Percentiles rank a stretch among this genome's conserved stretches.
Conservation (phyloP, 345 rosid genomes). For the Hevea brasiliensis region DNA sequence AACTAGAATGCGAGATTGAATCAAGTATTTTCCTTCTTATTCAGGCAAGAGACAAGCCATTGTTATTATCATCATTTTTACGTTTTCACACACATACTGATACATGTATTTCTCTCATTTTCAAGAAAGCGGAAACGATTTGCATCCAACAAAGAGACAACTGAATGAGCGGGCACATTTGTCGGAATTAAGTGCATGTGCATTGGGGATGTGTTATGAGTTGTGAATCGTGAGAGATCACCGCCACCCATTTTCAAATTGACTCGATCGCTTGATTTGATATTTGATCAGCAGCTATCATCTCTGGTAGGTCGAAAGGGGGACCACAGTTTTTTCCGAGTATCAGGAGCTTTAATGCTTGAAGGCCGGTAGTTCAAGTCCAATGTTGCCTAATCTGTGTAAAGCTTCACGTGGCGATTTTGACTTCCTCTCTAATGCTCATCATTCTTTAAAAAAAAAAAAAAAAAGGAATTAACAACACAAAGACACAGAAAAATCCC, state of each 20-base stretch:
- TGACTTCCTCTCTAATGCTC: background rate
- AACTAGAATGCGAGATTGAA: too few species aligned
- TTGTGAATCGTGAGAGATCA: background rate
- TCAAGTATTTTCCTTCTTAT: too few species aligned
- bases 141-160: background rate
- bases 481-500: background rate
- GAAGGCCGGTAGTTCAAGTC: background rate
- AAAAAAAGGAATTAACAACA: background rate
- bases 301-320: background rate
- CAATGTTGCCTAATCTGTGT: background rate
- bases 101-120: too few species aligned
- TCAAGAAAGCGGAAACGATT: background rate
- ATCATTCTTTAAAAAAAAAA: background rate
- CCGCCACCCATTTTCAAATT: background rate
- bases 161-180: too few species aligned
- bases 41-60: too few species aligned
- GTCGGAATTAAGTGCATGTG: background rate
- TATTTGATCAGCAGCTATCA: background rate
- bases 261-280: background rate
- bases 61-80: too few species aligned
- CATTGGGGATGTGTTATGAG: background rate
- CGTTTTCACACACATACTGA: too few species aligned
- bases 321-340: background rate
- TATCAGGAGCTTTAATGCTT: background rate
- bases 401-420: background rate